These are phyloP conservation scores for Ceraceosorus bombacis DNA, from an alignment of 1,284 basidiomycete species.

Conservation along the genomic window DNA sequence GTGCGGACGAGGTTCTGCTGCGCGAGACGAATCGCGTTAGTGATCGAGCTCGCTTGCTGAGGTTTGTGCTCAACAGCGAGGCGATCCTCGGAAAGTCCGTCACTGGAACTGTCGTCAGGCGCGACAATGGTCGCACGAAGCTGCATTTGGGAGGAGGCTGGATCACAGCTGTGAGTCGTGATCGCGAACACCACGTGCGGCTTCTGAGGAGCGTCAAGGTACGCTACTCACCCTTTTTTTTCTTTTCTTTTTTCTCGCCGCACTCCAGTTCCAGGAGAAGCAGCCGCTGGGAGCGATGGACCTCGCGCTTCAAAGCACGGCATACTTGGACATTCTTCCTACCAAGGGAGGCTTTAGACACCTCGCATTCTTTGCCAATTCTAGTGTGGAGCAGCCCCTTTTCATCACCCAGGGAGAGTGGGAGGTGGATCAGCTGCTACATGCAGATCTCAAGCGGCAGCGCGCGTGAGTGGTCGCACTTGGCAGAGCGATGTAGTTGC, in stretches of 20 bases:
- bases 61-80: conserved; percentile 18
- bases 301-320: conserved; percentile 11
- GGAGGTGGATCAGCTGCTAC: conserved; percentile 74
- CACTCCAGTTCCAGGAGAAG: not conserved
- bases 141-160: conserved; percentile 61
- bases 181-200: too few relatives aligned
- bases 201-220: too few relatives aligned
- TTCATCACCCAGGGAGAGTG: conserved; percentile 75
- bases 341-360: conserved; percentile 28
- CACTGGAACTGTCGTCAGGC: conserved; percentile 49
- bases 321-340: conserved; percentile 34
- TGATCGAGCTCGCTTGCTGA: conserved; percentile 29
- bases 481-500: not conserved
- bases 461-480: conserved; percentile 52
- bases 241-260: not conserved
- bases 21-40: conserved; percentile 65
- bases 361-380: conserved; percentile 29
- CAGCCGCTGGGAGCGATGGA: conserved; percentile 7
- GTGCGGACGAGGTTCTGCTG: conserved; percentile 64
- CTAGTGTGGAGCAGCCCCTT: conserved; percentile 16
- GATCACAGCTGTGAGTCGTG: conserved; percentile 59
- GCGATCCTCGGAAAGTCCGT: too few relatives aligned
- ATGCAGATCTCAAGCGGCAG: conserved; percentile 62
- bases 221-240: not conserved
- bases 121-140: conserved; percentile 67